Evolutionary conservation across 108 stramenopile species (phyloP), one percentile per base, ranked within the genome.

Genomic region (Epipyxis sp.): DNA sequence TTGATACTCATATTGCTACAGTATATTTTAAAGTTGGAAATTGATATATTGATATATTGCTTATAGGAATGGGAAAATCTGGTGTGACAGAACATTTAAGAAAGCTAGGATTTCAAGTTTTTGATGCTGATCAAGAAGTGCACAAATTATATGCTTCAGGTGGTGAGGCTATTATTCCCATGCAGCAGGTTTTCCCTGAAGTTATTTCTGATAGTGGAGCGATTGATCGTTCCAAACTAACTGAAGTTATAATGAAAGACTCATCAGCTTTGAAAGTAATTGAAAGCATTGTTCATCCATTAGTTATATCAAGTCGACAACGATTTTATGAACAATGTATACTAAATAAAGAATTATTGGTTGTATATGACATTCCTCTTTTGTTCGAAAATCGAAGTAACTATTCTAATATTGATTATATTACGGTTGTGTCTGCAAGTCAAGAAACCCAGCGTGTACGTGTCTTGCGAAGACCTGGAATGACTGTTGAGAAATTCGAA

Each of bases 81-180:
- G 43, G 41, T 27, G 34, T 57, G 6, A 54, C 71, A 10, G 43
- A 74, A 29, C 71, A 74, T 10, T 74, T 74, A 6, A 37, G 71
- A 43, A 3, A 30, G 27, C 43, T 74, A 42, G 71, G 71, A 13
- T 35, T 74, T 32, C 71, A 37, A 29, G 71, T 74, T 39, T 74
- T 74, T 37, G 71, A 74, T 74, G 71, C 71, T 37, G 71, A 74
- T 74, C n/a, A 46, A 74, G 71, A 16, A 43, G 71, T 74, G 3
- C 71, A 74, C 25, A 39, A 39, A 3, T 42, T 74, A 34, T 74
- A 74, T 37, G 44, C 71, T 42, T 42, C n/a, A 74, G 50, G 50
- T 6, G 71, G 71, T 34, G 42, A 74, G 43, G 71, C 71, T 54
- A 42, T 74, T 34, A 42, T 6, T 10, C 71, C 71, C 27, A 13